Evolutionary conservation across 208 protist genomes (phyloP).

Genomic region (Wallacemonas sp.): DNA sequence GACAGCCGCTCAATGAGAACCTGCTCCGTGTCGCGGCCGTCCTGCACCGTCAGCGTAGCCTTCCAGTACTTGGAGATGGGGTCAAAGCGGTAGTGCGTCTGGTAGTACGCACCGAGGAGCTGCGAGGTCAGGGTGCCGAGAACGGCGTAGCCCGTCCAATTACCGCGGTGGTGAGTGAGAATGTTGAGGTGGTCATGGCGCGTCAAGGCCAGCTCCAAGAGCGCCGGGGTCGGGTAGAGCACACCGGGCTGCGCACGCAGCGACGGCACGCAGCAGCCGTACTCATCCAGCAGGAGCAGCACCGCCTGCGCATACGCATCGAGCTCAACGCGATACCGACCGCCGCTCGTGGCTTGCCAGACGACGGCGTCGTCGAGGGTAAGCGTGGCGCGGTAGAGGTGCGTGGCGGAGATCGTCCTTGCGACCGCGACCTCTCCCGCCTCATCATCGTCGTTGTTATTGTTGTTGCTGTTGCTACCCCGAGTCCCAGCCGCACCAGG

Average conservation of each 20-base stretch:
- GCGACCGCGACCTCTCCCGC: too few species aligned
- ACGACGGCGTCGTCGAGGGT: conserved; percentile 36
- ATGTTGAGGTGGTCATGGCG: conserved; percentile 74
- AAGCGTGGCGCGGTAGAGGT: not conserved
- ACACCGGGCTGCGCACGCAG: conserved; percentile 16
- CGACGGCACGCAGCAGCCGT: conserved; percentile 37
- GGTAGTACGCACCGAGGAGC: conserved; percentile 74
- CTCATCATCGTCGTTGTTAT: too few species aligned
- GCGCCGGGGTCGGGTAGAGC: conserved; percentile 50
- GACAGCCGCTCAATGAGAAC: conserved; percentile 66
- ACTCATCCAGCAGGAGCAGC: conserved; percentile 76
- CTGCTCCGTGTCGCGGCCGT: conserved; percentile 42
- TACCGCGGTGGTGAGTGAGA: conserved; percentile 69
- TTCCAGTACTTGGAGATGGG: conserved; percentile 37
- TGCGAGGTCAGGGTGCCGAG: conserved; percentile 80
- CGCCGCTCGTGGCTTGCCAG: conserved; percentile 60
- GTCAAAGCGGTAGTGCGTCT: conserved; percentile 62
- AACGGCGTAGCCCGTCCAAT: conserved; percentile 83
- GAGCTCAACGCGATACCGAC: conserved; percentile 82
- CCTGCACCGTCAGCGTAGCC: conserved; percentile 68
- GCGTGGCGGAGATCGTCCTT: not conserved
- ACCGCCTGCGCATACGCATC: conserved; percentile 82
- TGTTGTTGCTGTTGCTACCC: too few species aligned
- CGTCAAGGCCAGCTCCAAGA: conserved; percentile 60
- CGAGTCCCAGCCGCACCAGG: not conserved